A percentile compares a stretch with the other conserved stretches of the same genome.
phyloP scores from a whole-genome alignment of 331 rosid species.

The Malus hybrid region DNA sequence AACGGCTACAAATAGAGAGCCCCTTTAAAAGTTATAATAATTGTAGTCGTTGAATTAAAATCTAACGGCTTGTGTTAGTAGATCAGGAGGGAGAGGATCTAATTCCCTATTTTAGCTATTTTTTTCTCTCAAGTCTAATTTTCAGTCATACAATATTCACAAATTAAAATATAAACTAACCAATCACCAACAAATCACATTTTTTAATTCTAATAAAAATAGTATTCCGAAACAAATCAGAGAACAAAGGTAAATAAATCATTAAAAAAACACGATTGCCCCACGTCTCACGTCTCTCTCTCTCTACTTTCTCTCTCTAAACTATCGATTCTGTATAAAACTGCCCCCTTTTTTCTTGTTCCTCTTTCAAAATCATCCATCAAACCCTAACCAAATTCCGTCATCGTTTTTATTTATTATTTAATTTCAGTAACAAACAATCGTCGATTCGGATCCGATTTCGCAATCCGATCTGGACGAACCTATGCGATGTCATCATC shows the following conservation, averaged over 20 bases:
- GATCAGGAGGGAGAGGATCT: too few species aligned
- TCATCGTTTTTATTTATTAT: neutral
- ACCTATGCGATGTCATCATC: slow-evolving; percentile 16
- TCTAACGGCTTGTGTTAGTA: too few species aligned
- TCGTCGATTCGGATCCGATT: slow-evolving; percentile 1
- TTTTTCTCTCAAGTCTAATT: too few species aligned
- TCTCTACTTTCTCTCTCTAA: neutral
- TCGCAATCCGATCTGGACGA: neutral
- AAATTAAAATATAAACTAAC: neutral
- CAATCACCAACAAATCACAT: neutral
- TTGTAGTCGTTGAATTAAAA: too few species aligned
- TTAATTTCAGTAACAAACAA: neutral
- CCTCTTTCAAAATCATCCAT: neutral
- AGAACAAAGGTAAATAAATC: too few species aligned
- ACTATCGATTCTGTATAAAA: neutral
- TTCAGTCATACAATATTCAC: too few species aligned
- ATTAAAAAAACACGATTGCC: neutral
- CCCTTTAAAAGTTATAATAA: too few species aligned
- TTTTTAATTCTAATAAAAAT: neutral
- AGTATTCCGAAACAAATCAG: neutral
- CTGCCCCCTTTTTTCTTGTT: neutral
- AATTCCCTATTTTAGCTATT: too few species aligned
- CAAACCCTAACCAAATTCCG: slow-evolving; percentile 6
- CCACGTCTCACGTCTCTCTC: slow-evolving; percentile 1
- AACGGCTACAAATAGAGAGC: too few species aligned